Evolutionary conservation across 1,139 yeast genomes (phyloP).

Genomic region (Pichia sp.): DNA sequence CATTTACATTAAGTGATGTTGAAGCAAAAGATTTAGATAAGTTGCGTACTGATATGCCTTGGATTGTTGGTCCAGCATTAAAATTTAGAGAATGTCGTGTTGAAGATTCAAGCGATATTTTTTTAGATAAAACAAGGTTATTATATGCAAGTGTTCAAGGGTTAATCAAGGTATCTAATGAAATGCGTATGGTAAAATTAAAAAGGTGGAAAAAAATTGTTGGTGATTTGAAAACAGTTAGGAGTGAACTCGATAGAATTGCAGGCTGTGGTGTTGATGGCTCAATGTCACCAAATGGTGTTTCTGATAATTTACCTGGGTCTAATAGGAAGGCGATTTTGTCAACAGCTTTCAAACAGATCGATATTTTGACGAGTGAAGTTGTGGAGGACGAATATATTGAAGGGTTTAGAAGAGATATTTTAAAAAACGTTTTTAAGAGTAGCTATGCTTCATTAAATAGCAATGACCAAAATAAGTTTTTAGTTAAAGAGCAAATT

Average conservation of each 20-base stretch:
- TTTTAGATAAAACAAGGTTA: slow-evolving; percentile 25
- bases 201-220: slow-evolving; percentile 46
- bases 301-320: neutral
- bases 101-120: slow-evolving; percentile 15
- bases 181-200: slow-evolving; percentile 35
- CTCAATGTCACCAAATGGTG: slow-evolving; percentile 3
- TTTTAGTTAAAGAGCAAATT: neutral
- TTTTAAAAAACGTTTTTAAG: slow-evolving; percentile 5
- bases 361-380: slow-evolving; percentile 12
- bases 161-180: slow-evolving; percentile 36
- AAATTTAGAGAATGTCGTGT: slow-evolving; percentile 8
- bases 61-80: neutral
- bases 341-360: slow-evolving; percentile 9
- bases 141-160: slow-evolving; percentile 30
- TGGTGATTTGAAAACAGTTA: slow-evolving; percentile 18
- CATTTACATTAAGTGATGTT: slow-evolving; percentile 37
- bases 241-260: slow-evolving; percentile 20
- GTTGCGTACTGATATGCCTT: slow-evolving; percentile 14
- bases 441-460: neutral
- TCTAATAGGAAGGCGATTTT: slow-evolving; percentile 2
- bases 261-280: slow-evolving; percentile 13
- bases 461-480: neutral
- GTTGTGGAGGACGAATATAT: neutral
- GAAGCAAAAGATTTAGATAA: slow-evolving; percentile 38
- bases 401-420: slow-evolving; percentile 9